Percentiles rank a stretch among this genome's conserved stretches.
Conservation (phyloP, 2,329 filamentous ascomycete genomes). For the Fusarium circinatum region DNA sequence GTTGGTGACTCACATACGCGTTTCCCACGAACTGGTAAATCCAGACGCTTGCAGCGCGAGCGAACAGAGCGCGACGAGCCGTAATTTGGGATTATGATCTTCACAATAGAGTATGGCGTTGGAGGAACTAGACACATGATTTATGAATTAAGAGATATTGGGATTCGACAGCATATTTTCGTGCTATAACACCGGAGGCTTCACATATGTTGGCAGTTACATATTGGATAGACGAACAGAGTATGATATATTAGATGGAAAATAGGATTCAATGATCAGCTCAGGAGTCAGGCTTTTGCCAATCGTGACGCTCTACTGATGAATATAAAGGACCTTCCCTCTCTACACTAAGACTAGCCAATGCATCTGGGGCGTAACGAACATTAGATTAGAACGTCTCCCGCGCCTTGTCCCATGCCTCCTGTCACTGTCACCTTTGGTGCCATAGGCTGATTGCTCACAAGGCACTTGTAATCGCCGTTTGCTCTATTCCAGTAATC, state of each 20-base stretch:
- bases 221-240: background rate
- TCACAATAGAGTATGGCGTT: background rate
- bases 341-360: fast-evolving
- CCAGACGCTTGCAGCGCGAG: background rate
- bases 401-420: fast-evolving
- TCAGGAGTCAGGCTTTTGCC: too few species aligned
- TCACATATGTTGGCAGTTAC: fast-evolving
- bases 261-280: fast-evolving
- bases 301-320: too few species aligned
- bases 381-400: fast-evolving
- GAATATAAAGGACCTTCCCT: fast-evolving
- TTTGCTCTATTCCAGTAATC: too few species aligned
- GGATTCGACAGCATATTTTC: background rate
- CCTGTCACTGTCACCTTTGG: background rate
- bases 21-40: background rate
- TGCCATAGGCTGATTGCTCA: background rate
- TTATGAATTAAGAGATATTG: background rate
- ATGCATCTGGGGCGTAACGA: fast-evolving
- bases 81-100: background rate
- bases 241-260: background rate
- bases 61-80: background rate
- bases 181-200: background rate
- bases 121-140: background rate
- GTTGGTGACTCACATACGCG: conserved; percentile 10
- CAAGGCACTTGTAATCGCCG: too few species aligned